Evolutionary conservation across 225 moss, liverwort and hornwort species (phyloP), one percentile per base, ranked within the genome.

Genomic region (Sphagnum contortum): DNA sequence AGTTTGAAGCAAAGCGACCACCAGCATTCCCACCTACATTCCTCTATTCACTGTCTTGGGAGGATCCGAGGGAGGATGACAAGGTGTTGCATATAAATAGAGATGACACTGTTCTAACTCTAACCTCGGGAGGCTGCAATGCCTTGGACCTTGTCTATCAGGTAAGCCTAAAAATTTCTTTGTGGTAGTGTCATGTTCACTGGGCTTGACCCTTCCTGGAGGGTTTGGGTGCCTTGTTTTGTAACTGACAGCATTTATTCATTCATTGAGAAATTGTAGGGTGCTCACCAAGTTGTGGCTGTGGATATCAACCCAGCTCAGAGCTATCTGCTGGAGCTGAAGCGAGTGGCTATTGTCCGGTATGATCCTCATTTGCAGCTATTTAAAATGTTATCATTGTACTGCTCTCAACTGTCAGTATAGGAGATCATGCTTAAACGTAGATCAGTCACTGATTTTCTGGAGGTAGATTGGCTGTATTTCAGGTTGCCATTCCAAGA

Each of bases 261-360:
- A 29, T 29, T 47, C 8, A 62, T 29, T 29, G 29, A 29, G 29
- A 29, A 29, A 29, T 29, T 48, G 47, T 87, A 96, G 96, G 98
- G 98, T 70, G 98, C 98, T 51, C 79, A 86, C 45, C 90, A 83
- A 79, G 98, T 98, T 12, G 91, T 98, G 44, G 87, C 81, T n/a
- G 98, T 98, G 51, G 98, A 98, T 66, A 98, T 98, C 50, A 98
- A 98, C 63, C 98, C 98, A 2, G 98, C 98, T 3, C 98, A 98
- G 70, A 98, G 98, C 71, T 93, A 98, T 73, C 82, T 98, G 65
- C 83, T 98, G 13, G 98, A 98, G 75, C 77, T 98, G 13, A 98
- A 98, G 66, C 83, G 98, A 50, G 79, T 74, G 66, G 80, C 93
- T 49, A 50, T 93, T 47, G 69, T 93, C 62, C 81, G 95, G 95